Evolutionary conservation across 108 stramenopile species (phyloP), one percentile per base, ranked within the genome.

Genomic region (Nannochloropsis gaditana): DNA sequence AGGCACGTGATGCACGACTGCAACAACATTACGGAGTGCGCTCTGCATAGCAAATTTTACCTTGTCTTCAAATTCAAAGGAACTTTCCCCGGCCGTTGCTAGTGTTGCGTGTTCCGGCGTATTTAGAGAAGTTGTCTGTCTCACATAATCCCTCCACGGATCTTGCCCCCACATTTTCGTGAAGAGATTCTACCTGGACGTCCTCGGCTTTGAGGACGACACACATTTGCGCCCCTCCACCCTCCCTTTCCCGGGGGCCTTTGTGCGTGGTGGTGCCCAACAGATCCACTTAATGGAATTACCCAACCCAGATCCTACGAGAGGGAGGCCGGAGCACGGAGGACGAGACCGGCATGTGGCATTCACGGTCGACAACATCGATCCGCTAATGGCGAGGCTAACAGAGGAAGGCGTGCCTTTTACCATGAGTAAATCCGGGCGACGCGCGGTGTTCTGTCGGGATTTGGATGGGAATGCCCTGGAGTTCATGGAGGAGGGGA

Each of bases 201-300:
- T 86, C 21, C 47, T 89, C 21, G 89, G 89, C 43, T 89, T 89
- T 44, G 82, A 86, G 47, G 89, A 89, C 73, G 89, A 89, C 5
- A 79, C 89, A 19, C 17, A 83, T 9, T 44, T 89, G 42, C 85
- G 89, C 44, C 88, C 88, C 6, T 41, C 50, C 43, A 89, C 85
- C 82, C 89, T 89, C 11, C 89, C 89, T 8, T 89, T 86, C 45
- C 44, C 85, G 41, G 89, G 89, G 19, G 89, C 89, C 82, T 89
- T 89, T 44, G 83, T 85, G 44, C 82, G 85, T 79, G 89, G 82
- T 31, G 89, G 88, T 5, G 79, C 84, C 4, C 86, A 86, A 21
- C 85, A 89, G 85, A 84, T 89, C 21, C 88, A 89, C 42, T 79
- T 89, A 41, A 89, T 89, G 88, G 85, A 89, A 81, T 80, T 89